Percentiles rank a stretch among this genome's conserved stretches.
phyloP scores from a whole-genome alignment of 2,329 filamentous ascomycete genomes.

The Colletotrichum plurivorum region DNA sequence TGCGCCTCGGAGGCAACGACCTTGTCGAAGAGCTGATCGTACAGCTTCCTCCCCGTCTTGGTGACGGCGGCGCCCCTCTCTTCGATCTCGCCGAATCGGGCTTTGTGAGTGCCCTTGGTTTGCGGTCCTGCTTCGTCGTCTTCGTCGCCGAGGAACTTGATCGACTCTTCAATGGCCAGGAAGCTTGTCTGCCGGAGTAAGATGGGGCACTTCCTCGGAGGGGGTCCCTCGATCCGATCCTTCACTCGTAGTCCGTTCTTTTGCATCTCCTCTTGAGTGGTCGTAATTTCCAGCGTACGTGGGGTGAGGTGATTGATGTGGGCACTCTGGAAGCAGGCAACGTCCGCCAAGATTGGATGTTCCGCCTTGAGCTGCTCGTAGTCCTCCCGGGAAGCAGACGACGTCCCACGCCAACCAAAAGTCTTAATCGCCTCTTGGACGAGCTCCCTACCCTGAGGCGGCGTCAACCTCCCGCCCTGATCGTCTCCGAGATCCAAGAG shows the following conservation, averaged over 20 bases:
- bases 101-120: slow-evolving; percentile 56
- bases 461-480: slow-evolving; percentile 44
- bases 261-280: slow-evolving; percentile 59
- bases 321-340: slow-evolving; percentile 55
- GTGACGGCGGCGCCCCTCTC: slow-evolving; percentile 66
- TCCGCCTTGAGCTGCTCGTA: slow-evolving; percentile 58
- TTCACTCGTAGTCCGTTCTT: slow-evolving; percentile 58
- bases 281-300: slow-evolving; percentile 62
- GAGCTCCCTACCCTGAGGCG: slow-evolving; percentile 45
- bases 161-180: slow-evolving; percentile 62
- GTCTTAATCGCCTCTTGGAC: slow-evolving; percentile 59
- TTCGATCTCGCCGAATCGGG: slow-evolving; percentile 67
- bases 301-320: slow-evolving; percentile 70
- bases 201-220: slow-evolving; percentile 57
- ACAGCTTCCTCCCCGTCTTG: slow-evolving; percentile 57
- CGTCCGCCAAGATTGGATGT: slow-evolving; percentile 63
- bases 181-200: slow-evolving; percentile 68
- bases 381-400: slow-evolving; percentile 55
- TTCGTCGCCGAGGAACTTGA: slow-evolving; percentile 53
- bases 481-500: slow-evolving; percentile 47
- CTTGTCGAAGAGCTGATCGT: slow-evolving; percentile 57
- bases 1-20: slow-evolving; percentile 41
- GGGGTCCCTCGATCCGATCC: slow-evolving; percentile 65
- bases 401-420: slow-evolving; percentile 61
- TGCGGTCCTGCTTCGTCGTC: background rate